Base-by-base conservation (phyloP, 352 stramenopile genomes). In the Phytophthora cactorum region DNA sequence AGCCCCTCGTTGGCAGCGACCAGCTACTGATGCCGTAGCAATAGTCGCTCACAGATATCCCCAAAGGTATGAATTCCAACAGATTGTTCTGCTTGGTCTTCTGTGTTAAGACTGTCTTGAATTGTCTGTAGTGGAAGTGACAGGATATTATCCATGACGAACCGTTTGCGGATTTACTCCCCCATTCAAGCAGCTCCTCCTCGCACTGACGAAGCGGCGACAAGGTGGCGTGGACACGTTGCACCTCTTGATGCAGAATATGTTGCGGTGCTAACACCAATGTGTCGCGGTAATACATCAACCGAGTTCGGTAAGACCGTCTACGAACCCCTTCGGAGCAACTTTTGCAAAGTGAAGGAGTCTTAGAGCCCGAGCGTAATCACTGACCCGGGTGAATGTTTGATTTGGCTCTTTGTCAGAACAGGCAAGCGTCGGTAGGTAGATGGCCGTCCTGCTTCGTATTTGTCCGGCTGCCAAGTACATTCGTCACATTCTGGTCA, bases 401-500 rank as follows among this genome's bases (percentile, higher is more conserved):
- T 56, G 25, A 12, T 47, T 4, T 0, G 25, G n/a, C 12, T 54
- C 52, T 5, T 52, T 63, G 2, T 56, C n/a, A 7, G 71, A 68
- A 45, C 61, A 63, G 4, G 5, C 7, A 27, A 68, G 56, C 2
- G 57, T 62, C 2, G 62, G 6, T 51, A 22, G 62, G 6, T 51
- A 22, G 17, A 22, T 0, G 36, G 3, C 56, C 53, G 17, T 57
- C 46, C 29, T 36, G 29, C 29, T 63, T 51, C 9, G 46, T 56
- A 38, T 68, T 39, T 1, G 27, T 32, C 63, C 63, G 65, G 1
- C 57, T 52, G 12, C 62, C 44, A 27, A 75, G 46, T 1, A 68
- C 52, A n/a, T 75, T 72, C 6, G 52, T 39, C 25, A 72, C 52
- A 12, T 50, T 68, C 28, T 68, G 57, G n/a, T 66, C 57, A 17